Conservation (phyloP, 2,329 filamentous ascomycete genomes). For the Aspergillus clavatus region DNA sequence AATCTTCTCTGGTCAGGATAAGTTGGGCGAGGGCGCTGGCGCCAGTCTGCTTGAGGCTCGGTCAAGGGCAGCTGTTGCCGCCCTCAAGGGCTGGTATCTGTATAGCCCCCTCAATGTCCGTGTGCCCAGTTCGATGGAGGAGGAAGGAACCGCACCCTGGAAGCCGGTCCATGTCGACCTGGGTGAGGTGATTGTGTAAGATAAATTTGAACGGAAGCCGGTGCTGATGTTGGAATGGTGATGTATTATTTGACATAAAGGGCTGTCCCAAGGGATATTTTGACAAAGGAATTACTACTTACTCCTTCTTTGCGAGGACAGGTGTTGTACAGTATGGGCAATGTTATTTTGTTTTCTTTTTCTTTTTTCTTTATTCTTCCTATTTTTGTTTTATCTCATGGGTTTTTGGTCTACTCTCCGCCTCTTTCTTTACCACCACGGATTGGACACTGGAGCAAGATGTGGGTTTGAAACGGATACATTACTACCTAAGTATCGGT, state of each 20-base stretch:
- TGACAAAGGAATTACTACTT: slow-evolving; percentile 14
- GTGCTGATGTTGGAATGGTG: slow-evolving; percentile 9
- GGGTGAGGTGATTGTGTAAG: slow-evolving; percentile 60
- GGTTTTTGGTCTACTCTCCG: slow-evolving; percentile 12
- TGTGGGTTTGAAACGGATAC: slow-evolving; percentile 2
- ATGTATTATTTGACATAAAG: slow-evolving; percentile 13
- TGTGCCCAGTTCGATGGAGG: slow-evolving; percentile 66
- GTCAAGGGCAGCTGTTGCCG: slow-evolving; percentile 72
- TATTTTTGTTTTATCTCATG: slow-evolving; percentile 25
- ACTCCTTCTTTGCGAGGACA: slow-evolving; percentile 28
- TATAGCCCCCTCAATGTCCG: slow-evolving; percentile 71
- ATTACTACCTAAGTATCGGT: slow-evolving; percentile 8
- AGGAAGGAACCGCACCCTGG: slow-evolving; percentile 58
- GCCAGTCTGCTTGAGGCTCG: slow-evolving; percentile 72
- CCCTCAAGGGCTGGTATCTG: slow-evolving; percentile 91
- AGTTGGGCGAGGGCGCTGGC: slow-evolving; percentile 85
- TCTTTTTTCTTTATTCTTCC: slow-evolving; percentile 27
- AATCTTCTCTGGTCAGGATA: slow-evolving; percentile 85
- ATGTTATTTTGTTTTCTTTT: too few relatives aligned
- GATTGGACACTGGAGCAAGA: background rate
- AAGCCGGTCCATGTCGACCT: slow-evolving; percentile 64
- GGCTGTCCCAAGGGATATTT: slow-evolving; percentile 6
- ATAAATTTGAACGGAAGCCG: slow-evolving; percentile 3
- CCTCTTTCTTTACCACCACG: slow-evolving; percentile 3
- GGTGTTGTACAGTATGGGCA: slow-evolving; percentile 40